phyloP scores from a whole-genome alignment of 345 rosid genomes.

The Aquilaria malaccensis region DNA sequence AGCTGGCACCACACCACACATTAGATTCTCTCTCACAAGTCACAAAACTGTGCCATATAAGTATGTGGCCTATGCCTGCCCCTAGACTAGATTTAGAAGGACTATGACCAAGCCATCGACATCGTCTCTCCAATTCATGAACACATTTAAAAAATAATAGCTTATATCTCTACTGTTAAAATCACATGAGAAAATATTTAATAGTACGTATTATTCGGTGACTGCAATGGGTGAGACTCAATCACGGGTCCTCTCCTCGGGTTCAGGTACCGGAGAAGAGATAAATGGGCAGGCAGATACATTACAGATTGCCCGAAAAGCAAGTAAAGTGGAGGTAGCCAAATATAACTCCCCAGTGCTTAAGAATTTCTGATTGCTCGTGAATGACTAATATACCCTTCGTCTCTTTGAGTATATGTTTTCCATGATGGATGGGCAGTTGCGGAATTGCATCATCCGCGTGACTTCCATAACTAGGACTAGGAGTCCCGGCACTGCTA shows the following conservation, averaged over 20 bases:
- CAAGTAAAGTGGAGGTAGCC: conserved; percentile 13
- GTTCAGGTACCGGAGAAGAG: conserved; percentile 32
- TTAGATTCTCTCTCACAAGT: conserved; percentile 37
- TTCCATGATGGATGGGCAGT: too few relatives aligned
- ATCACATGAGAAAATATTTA: neutral
- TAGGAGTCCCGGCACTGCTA: too few relatives aligned
- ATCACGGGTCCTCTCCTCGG: conserved; percentile 44
- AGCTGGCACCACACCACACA: conserved; percentile 67
- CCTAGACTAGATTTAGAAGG: neutral
- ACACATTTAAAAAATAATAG: too few relatives aligned
- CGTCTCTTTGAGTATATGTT: neutral
- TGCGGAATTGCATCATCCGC: too few relatives aligned
- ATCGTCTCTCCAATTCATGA: neutral
- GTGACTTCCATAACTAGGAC: too few relatives aligned
- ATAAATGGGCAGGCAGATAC: conserved; percentile 14
- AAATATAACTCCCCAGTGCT: conserved; percentile 3
- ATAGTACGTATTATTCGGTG: conserved; percentile 19
- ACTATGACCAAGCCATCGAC: conserved; percentile 3
- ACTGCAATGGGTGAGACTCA: conserved; percentile 20
- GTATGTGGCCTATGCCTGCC: conserved; percentile 18
- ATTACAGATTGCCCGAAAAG: conserved; percentile 27
- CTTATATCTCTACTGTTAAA: too few relatives aligned
- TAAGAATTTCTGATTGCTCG: conserved; percentile 12
- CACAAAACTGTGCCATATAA: too few relatives aligned
- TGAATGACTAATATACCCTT: conserved; percentile 20